Conservation (phyloP, 1,284 basidiomycete genomes). For the Phylloboletellus chloephorus region DNA sequence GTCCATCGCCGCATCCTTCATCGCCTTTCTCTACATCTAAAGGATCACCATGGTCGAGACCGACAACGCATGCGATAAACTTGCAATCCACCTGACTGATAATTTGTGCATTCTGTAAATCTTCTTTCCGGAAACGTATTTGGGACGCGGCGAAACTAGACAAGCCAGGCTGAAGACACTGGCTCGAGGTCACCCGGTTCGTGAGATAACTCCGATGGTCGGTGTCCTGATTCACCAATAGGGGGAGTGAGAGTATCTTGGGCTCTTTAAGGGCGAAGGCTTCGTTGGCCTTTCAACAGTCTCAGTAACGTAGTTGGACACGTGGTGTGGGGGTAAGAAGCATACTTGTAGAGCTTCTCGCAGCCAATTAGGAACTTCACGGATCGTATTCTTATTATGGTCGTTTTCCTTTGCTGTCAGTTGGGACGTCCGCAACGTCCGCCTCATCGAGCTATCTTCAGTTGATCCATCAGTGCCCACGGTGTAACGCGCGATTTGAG, state of each 20-base stretch:
- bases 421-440: conserved; percentile 13
- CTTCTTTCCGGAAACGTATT: conserved; percentile 45
- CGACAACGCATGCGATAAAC: conserved; percentile 72
- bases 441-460: conserved; percentile 13
- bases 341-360: conserved; percentile 44
- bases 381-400: neutral
- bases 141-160: conserved; percentile 16
- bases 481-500: conserved; percentile 27
- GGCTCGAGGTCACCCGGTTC: conserved; percentile 7
- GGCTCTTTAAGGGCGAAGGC: conserved; percentile 43
- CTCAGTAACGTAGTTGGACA: conserved; percentile 6
- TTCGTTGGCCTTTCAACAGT: conserved; percentile 42
- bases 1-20: conserved; percentile 7
- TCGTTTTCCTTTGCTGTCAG: conserved; percentile 7
- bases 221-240: conserved; percentile 19
- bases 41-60: conserved; percentile 16
- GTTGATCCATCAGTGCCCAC: conserved; percentile 10
- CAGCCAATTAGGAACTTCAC: conserved; percentile 47
- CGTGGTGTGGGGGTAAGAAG: conserved; percentile 9
- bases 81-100: conserved; percentile 86
- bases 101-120: conserved; percentile 51
- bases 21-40: conserved; percentile 14
- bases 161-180: conserved; percentile 12
- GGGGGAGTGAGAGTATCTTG: conserved; percentile 40
- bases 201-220: conserved; percentile 11